These are phyloP conservation scores for Blastosporella zonata DNA, from an alignment of 1,284 basidiomycete species.

Conservation along the genomic window DNA sequence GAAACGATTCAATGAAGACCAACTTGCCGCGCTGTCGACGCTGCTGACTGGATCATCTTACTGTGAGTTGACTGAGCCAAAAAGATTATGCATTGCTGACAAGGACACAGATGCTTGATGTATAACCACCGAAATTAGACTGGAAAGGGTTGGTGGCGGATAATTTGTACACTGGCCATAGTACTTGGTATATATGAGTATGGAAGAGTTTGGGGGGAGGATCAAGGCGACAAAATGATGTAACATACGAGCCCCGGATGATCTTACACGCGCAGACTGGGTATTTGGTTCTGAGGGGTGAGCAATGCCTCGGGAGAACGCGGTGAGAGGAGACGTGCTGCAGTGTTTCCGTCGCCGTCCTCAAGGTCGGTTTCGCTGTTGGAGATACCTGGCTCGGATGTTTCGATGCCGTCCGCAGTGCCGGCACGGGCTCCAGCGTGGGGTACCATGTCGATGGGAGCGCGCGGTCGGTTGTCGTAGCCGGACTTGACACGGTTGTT, in stretches of 20 bases:
- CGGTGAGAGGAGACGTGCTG: conserved; percentile 21
- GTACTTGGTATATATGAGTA: conserved; percentile 15
- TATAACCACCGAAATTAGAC: conserved; percentile 6
- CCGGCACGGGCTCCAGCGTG: conserved; percentile 64
- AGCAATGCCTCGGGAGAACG: conserved; percentile 23
- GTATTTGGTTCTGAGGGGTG: conserved; percentile 37
- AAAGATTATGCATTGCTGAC: conserved; percentile 12
- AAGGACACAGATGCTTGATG: conserved; percentile 15
- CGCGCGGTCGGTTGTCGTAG: conserved; percentile 44
- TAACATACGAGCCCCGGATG: conserved; percentile 5
- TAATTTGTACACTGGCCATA: conserved; percentile 18
- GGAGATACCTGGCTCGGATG: conserved; percentile 50
- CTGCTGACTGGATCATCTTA: conserved; percentile 73
- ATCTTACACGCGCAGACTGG: conserved; percentile 38
- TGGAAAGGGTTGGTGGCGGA: conserved; percentile 1
- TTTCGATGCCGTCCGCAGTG: conserved; percentile 62
- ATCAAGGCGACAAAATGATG: background rate
- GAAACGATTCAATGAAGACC: conserved; percentile 72
- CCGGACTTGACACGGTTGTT: conserved; percentile 76
- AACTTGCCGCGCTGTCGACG: conserved; percentile 67
- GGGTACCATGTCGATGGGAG: conserved; percentile 68
- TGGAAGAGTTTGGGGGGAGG: conserved; percentile 2
- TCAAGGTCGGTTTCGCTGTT: conserved; percentile 45
- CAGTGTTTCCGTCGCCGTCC: conserved; percentile 31
- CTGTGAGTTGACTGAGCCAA: conserved; percentile 40